Evolutionary conservation across 306 rosid species (phyloP).

Genomic region (Gleditsia sinensis): DNA sequence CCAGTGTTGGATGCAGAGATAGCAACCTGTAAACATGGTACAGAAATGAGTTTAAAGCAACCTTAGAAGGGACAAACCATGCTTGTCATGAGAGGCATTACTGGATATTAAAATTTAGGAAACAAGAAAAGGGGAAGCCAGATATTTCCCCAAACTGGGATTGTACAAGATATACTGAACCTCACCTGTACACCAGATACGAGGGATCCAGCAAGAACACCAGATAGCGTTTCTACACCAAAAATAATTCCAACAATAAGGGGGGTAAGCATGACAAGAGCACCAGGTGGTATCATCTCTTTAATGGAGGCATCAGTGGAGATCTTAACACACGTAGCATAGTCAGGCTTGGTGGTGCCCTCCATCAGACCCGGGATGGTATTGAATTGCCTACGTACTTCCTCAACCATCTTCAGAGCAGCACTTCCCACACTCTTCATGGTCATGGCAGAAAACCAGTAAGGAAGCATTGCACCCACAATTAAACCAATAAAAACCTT

Average conservation of each 20-base stretch:
- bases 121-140: neutral
- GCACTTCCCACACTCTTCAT: slow-evolving; percentile 99
- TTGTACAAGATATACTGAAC: neutral
- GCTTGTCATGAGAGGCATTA: neutral
- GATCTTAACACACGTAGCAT: slow-evolving; percentile 90
- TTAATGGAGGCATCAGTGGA: slow-evolving; percentile 94
- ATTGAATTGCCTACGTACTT: slow-evolving; percentile 91
- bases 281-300: slow-evolving; percentile 97
- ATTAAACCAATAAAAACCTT: slow-evolving; percentile 88
- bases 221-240: slow-evolving; percentile 96
- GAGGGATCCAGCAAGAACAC: slow-evolving; percentile 91
- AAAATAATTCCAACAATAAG: slow-evolving; percentile 89
- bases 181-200: slow-evolving; percentile 95
- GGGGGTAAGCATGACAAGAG: slow-evolving; percentile 96
- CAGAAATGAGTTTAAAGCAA: slow-evolving; percentile 13
- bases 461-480: slow-evolving; percentile 97
- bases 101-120: no score
- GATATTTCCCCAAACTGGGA: no score
- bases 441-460: slow-evolving; percentile 99
- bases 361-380: slow-evolving; percentile 95
- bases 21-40: slow-evolving; percentile 61
- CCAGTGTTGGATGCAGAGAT: slow-evolving; percentile 99
- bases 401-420: slow-evolving; percentile 98
- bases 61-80: neutral
- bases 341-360: slow-evolving; percentile 92